A percentile compares a stretch with the other conserved stretches of the same genome.
These are phyloP conservation scores for Neonectria faginata DNA, from an alignment of 2,329 filamentous ascomycete species.

Conservation along the genomic window DNA sequence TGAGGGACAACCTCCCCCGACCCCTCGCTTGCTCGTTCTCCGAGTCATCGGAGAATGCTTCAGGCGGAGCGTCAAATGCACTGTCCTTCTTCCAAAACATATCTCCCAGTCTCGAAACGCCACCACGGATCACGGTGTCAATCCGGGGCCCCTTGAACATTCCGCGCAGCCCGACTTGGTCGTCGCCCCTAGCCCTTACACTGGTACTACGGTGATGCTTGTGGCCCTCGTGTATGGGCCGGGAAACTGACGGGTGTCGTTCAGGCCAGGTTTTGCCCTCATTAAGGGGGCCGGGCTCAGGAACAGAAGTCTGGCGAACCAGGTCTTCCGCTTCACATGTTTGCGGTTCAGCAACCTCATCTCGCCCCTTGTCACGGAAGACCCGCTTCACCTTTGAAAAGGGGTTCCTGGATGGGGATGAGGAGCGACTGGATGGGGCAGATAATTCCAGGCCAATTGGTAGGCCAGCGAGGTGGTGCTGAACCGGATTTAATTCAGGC, in stretches of 20 bases:
- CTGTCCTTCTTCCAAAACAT: conserved; percentile 68
- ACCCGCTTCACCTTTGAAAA: conserved; percentile 67
- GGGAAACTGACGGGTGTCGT: conserved; percentile 42
- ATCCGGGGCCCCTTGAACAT: conserved; percentile 84
- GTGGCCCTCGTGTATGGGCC: conserved; percentile 58
- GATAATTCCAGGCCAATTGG: conserved; percentile 73
- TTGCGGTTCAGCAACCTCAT: conserved; percentile 52
- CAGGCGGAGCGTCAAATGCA: conserved; percentile 48
- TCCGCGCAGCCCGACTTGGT: conserved; percentile 61
- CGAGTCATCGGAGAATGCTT: conserved; percentile 61
- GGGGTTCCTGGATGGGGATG: conserved; percentile 72
- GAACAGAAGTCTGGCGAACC: conserved; percentile 42
- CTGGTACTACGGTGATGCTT: conserved; percentile 64
- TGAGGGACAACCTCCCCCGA: conserved; percentile 51
- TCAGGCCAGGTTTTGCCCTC: conserved; percentile 52
- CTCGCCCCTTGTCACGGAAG: conserved; percentile 66
- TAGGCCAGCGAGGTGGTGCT: conserved; percentile 64
- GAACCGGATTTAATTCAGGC: conserved; percentile 61
- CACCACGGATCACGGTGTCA: conserved; percentile 74
- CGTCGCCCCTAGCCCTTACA: conserved; percentile 55
- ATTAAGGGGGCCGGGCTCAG: conserved; percentile 42
- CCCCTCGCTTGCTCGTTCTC: conserved; percentile 58
- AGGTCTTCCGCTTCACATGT: conserved; percentile 51
- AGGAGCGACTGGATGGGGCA: conserved; percentile 69
- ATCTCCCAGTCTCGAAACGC: conserved; percentile 68